phyloP scores from a whole-genome alignment of 1,284 basidiomycete species.

The Caloboletus firmus region DNA sequence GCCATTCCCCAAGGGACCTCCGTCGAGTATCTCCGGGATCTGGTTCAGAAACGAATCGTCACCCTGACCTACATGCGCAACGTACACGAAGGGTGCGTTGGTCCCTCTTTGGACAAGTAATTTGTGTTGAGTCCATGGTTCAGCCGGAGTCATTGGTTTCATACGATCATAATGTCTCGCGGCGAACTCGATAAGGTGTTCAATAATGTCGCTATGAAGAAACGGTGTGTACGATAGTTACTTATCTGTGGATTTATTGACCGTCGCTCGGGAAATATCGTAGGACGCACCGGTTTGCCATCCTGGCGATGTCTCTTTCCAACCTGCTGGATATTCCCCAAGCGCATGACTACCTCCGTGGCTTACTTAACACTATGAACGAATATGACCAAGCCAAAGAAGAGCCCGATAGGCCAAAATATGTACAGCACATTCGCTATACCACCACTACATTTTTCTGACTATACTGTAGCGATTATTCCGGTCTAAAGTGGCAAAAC shows the following conservation, averaged over 20 bases:
- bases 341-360: slow-evolving; percentile 73
- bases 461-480: slow-evolving; percentile 53
- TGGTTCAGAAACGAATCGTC: slow-evolving; percentile 80
- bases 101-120: neutral
- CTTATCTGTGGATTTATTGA: neutral
- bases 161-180: slow-evolving; percentile 77
- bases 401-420: slow-evolving; percentile 78
- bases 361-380: slow-evolving; percentile 64
- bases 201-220: slow-evolving; percentile 72
- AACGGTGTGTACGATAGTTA: slow-evolving; percentile 51
- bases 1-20: slow-evolving; percentile 56
- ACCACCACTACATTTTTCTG: slow-evolving; percentile 2
- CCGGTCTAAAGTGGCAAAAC: slow-evolving; percentile 52
- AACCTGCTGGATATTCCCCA: slow-evolving; percentile 77
- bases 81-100: slow-evolving; percentile 77
- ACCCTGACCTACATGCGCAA: slow-evolving; percentile 81
- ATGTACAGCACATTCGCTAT: slow-evolving; percentile 47
- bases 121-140: slow-evolving; percentile 7
- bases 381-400: slow-evolving; percentile 82
- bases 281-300: slow-evolving; percentile 76
- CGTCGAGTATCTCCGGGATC: slow-evolving; percentile 71
- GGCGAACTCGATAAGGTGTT: slow-evolving; percentile 73
- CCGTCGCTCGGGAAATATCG: neutral
- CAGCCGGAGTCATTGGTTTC: slow-evolving; percentile 84
- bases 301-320: slow-evolving; percentile 82